Conservation (phyloP, 2,329 filamentous ascomycete species). For the Akanthomyces lecanii region DNA sequence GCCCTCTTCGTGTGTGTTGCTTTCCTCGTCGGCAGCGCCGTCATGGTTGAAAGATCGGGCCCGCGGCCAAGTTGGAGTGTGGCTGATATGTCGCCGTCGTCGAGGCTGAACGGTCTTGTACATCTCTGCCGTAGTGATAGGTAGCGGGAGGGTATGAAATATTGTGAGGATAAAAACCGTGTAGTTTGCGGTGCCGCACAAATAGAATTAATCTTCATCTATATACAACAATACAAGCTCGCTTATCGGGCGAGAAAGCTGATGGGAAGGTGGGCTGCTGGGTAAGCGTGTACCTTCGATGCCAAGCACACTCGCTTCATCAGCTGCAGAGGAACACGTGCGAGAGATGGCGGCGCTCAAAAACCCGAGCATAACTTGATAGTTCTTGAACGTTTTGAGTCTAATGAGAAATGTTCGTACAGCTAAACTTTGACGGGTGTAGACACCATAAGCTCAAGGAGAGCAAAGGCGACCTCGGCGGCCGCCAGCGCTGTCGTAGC, state of each 20-base stretch:
- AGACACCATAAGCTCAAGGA: slow-evolving; percentile 44
- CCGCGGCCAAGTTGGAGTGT: background rate
- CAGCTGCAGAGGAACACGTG: background rate
- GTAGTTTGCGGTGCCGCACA: background rate
- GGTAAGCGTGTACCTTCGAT: background rate
- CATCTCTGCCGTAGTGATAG: background rate
- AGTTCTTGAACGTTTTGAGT: too few species aligned
- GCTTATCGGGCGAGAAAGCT: background rate
- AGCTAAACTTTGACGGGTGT: slow-evolving; percentile 18
- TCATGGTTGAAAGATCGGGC: background rate
- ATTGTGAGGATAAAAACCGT: background rate
- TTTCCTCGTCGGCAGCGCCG: slow-evolving; percentile 14
- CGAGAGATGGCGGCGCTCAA: background rate
- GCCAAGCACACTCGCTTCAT: background rate
- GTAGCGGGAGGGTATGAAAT: background rate
- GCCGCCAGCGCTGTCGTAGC: slow-evolving; percentile 76
- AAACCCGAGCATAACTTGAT: too few species aligned
- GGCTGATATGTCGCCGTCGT: background rate
- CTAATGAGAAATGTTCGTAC: background rate
- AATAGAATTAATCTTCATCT: too few species aligned
- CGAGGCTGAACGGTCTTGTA: background rate
- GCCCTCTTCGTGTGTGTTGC: background rate
- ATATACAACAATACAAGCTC: background rate
- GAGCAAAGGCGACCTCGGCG: slow-evolving; percentile 76
- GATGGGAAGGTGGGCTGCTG: background rate